These are phyloP conservation scores for Lepiota brunneoincarnata DNA, from an alignment of 768 basidiomycete genomes.

Conservation along the genomic window DNA sequence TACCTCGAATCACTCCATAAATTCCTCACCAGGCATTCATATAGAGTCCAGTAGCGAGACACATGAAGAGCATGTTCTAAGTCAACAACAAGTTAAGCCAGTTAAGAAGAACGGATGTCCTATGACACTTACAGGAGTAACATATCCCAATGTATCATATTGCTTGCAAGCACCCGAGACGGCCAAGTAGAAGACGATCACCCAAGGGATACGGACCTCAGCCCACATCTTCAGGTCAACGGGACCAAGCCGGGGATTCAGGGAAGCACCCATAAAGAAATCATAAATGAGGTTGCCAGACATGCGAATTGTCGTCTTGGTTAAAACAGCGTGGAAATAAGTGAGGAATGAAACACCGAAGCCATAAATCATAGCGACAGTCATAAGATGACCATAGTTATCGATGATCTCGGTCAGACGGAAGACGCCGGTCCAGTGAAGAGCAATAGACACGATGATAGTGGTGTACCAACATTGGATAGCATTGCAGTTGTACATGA, in stretches of 20 bases:
- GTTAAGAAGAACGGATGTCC: not conserved
- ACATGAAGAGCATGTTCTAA: conserved; percentile 97
- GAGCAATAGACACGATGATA: conserved; percentile 64
- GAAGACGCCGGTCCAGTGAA: conserved; percentile 83
- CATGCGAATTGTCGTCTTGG: conserved; percentile 86
- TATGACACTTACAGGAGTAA: conserved; percentile 69
- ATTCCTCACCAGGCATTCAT: conserved; percentile 81
- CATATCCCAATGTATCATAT: conserved; percentile 87
- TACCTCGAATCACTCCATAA: not conserved
- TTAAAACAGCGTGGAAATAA: conserved; percentile 75
- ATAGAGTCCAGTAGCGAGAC: conserved; percentile 93
- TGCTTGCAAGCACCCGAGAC: conserved; percentile 95
- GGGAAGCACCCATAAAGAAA: conserved; percentile 92
- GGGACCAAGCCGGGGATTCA: conserved; percentile 90
- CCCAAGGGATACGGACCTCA: conserved; percentile 96
- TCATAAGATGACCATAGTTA: conserved; percentile 94
- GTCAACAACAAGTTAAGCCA: not conserved
- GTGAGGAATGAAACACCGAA: conserved; percentile 78
- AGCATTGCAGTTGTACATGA: conserved; percentile 98
- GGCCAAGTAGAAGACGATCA: conserved; percentile 89
- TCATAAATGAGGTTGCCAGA: conserved; percentile 95
- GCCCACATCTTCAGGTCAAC: conserved; percentile 99
- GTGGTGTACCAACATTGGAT: conserved; percentile 82
- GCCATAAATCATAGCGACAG: conserved; percentile 90
- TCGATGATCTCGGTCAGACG: conserved; percentile 93